Percentiles rank a stretch among this genome's conserved stretches.
Evolutionary conservation across 2,329 filamentous ascomycete genomes (phyloP).

Genomic region (Malbranchea zuffiana): DNA sequence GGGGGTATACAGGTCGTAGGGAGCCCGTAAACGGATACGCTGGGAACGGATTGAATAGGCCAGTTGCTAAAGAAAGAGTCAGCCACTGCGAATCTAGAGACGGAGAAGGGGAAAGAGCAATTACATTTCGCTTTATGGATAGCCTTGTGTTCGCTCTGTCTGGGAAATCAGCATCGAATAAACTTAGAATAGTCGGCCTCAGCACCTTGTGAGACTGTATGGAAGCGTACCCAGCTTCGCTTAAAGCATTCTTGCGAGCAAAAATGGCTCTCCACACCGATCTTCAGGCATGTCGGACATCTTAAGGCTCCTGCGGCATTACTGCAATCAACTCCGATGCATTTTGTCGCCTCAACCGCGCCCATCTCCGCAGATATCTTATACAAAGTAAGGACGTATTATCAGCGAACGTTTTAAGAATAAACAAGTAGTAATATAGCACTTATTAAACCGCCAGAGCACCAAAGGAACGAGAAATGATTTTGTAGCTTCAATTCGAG

Average conservation of each 20-base stretch:
- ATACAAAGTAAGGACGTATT: too few relatives aligned
- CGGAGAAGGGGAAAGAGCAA: not conserved
- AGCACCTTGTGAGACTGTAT: conserved; percentile 20
- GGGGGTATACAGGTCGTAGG: conserved; percentile 75
- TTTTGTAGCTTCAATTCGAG: too few relatives aligned
- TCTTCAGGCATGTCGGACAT: conserved; percentile 89
- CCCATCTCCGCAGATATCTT: conserved; percentile 7
- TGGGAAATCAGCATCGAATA: conserved; percentile 6
- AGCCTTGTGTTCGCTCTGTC: conserved; percentile 68
- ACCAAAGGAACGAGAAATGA: too few relatives aligned
- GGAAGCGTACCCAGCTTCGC: conserved; percentile 73
- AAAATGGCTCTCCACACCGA: conserved; percentile 85
- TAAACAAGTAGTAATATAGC: too few relatives aligned
- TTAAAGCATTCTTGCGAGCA: conserved; percentile 99
- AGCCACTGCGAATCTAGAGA: conserved; percentile 59
- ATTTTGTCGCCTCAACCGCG: conserved; percentile 33
- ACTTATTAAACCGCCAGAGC: too few relatives aligned
- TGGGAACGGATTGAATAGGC: conserved; percentile 93
- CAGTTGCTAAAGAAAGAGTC: conserved; percentile 75
- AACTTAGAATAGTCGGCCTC: conserved; percentile 7
- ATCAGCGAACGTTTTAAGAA: too few relatives aligned
- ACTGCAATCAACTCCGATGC: conserved; percentile 69
- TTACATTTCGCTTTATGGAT: conserved; percentile 72
- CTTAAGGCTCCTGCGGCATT: conserved; percentile 80
- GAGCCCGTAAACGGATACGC: conserved; percentile 71